Evolutionary conservation across 306 rosid species (phyloP).

Genomic region (Gastrolobium bilobum): DNA sequence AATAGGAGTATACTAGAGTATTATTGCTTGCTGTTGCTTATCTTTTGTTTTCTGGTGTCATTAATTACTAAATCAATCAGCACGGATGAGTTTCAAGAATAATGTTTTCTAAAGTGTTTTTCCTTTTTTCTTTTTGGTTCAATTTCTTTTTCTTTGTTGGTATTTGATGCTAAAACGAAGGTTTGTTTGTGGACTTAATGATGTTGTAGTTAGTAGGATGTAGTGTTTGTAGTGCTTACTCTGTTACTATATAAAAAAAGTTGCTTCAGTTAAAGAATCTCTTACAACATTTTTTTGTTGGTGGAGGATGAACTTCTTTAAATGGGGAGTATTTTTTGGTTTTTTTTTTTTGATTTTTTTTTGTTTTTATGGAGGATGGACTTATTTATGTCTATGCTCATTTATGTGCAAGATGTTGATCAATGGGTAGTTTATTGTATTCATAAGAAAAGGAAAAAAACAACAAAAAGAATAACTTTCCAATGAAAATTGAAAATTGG

Average conservation of each 20-base stretch:
- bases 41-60: background rate
- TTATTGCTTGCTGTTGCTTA: background rate
- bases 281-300: background rate
- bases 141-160: too few species aligned
- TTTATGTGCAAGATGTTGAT: background rate
- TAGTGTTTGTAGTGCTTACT: background rate
- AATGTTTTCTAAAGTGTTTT: background rate
- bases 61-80: background rate
- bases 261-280: background rate
- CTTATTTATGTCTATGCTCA: background rate
- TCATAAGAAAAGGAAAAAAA: slow-evolving; percentile 9
- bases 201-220: background rate
- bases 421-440: background rate
- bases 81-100: background rate
- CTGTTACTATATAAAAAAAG: background rate
- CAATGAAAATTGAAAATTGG: slow-evolving; percentile 11
- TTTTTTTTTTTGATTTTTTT: too few species aligned
- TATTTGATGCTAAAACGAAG: too few species aligned
- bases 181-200: background rate
- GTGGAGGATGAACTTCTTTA: background rate
- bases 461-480: slow-evolving; percentile 29
- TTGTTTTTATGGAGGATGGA: background rate
- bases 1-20: background rate
- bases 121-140: background rate
- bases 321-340: background rate